Evolutionary conservation across 805 yeast genomes (phyloP).

Genomic region (Candida cerambycidarum): DNA sequence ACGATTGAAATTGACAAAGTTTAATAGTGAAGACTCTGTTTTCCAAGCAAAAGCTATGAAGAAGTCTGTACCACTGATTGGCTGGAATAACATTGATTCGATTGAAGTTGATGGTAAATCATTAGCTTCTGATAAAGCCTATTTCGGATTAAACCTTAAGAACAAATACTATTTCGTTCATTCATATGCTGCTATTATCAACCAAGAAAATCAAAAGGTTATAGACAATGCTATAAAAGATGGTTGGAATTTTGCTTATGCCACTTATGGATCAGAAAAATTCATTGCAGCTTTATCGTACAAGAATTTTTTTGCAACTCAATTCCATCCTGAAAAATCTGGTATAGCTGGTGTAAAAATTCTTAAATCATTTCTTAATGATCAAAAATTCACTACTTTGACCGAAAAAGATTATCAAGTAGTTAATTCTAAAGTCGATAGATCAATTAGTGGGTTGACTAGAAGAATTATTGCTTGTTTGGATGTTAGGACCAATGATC

Average conservation of each 20-base stretch:
- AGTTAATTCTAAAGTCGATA: conserved; percentile 13
- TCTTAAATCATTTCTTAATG: conserved; percentile 65
- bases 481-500: conserved; percentile 94
- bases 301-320: conserved; percentile 88
- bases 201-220: conserved; percentile 25
- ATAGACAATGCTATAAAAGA: conserved; percentile 26
- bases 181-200: conserved; percentile 80
- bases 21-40: conserved; percentile 42
- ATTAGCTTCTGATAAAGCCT: conserved; percentile 24
- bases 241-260: conserved; percentile 72
- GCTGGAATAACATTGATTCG: conserved; percentile 72
- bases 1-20: conserved; percentile 51
- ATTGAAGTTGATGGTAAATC: conserved; percentile 24
- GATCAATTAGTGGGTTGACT: conserved; percentile 64
- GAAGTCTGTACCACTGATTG: conserved; percentile 94
- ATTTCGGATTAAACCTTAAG: conserved; percentile 65
- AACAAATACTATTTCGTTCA: conserved; percentile 92
- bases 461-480: conserved; percentile 93
- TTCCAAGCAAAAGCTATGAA: conserved; percentile 28
- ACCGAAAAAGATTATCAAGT: conserved; percentile 22
- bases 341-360: conserved; percentile 86
- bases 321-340: conserved; percentile 98
- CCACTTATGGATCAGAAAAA: conserved; percentile 72
- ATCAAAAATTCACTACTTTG: conserved; percentile 30
- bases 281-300: conserved; percentile 80